Evolutionary conservation across 1,139 yeast genomes (phyloP).

Genomic region (Taphrina flavorubra): DNA sequence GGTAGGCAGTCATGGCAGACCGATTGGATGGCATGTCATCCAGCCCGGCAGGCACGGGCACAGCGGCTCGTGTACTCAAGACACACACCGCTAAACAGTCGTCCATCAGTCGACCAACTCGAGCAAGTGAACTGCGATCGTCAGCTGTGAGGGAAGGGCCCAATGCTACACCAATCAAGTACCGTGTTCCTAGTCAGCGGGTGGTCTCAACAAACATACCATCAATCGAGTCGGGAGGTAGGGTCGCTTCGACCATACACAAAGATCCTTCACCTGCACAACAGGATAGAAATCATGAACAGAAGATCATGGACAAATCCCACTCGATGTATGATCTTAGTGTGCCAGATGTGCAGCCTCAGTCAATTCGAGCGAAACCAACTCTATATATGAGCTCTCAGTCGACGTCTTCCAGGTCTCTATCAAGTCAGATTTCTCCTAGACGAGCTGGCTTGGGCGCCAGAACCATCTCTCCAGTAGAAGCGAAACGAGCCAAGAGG

Average conservation of each 20-base stretch:
- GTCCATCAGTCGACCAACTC: conserved; percentile 22
- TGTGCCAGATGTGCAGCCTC: background rate
- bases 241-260: background rate
- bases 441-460: conserved; percentile 37
- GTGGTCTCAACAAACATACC: background rate
- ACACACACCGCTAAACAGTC: conserved; percentile 14
- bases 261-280: background rate
- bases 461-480: conserved; percentile 34
- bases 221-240: background rate
- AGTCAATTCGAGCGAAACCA: background rate
- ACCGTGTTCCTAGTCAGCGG: background rate
- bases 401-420: conserved; percentile 27
- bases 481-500: conserved; percentile 24
- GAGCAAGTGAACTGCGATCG: conserved; percentile 11
- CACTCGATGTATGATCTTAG: conserved; percentile 1
- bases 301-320: conserved; percentile 7
- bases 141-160: background rate
- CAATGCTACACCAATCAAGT: background rate
- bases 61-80: background rate
- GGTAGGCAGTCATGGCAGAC: background rate
- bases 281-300: background rate
- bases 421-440: conserved; percentile 28
- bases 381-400: conserved; percentile 16
- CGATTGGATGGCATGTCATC: background rate
- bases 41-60: background rate